A percentile compares a stretch with the other conserved stretches of the same genome.
phyloP scores from a whole-genome alignment of 2,329 filamentous ascomycete species.

The Cadophora malorum region DNA sequence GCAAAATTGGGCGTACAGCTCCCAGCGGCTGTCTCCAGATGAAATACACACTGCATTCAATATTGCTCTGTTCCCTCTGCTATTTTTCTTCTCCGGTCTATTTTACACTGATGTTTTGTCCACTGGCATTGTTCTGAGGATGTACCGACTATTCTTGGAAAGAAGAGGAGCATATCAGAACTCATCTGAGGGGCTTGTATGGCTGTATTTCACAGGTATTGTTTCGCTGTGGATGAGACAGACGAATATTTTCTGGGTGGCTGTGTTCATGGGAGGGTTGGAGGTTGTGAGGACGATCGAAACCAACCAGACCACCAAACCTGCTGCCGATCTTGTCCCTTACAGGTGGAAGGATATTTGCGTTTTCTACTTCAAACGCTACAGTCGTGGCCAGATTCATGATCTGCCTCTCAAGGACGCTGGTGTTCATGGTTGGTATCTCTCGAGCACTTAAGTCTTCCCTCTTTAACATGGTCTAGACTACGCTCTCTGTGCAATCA shows the following conservation, averaged over 20 bases:
- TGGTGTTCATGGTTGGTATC: constrained; percentile 55
- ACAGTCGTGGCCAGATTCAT: constrained; percentile 59
- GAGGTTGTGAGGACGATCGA: constrained; percentile 61
- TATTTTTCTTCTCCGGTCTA: constrained; percentile 95
- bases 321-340: constrained; percentile 16
- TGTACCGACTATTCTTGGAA: constrained; percentile 64
- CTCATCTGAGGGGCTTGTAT: constrained; percentile 29
- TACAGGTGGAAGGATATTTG: constrained; percentile 27
- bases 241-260: constrained; percentile 97
- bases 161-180: constrained; percentile 38
- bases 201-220: constrained; percentile 62
- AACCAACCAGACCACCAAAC: constrained; percentile 44
- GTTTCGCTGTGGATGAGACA: constrained; percentile 80
- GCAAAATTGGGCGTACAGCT: not conserved
- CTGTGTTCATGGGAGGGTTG: constrained; percentile 73
- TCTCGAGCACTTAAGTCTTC: too few relatives aligned
- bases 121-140: constrained; percentile 73
- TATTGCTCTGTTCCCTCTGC: constrained; percentile 80
- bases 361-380: constrained; percentile 29
- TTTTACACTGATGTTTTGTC: constrained; percentile 96
- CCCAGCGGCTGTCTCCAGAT: constrained; percentile 24
- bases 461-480: constrained; percentile 50
- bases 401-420: constrained; percentile 57
- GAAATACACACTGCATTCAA: constrained; percentile 73
- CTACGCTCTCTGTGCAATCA: constrained; percentile 63